phyloP scores from a whole-genome alignment of 768 basidiomycete species.

The Lactarius tabidus region DNA sequence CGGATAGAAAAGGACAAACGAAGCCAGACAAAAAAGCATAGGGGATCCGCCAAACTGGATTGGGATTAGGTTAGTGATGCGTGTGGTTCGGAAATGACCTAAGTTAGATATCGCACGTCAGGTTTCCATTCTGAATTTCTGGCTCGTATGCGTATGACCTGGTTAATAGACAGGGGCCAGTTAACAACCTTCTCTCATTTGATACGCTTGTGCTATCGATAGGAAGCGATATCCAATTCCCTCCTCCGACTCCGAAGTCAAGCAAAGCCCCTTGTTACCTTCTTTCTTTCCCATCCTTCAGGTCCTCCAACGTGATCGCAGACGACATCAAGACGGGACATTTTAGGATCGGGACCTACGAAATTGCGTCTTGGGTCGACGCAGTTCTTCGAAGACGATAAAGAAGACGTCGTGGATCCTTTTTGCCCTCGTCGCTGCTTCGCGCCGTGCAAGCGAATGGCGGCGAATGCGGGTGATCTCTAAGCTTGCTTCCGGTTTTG shows the following conservation, averaged over 20 bases:
- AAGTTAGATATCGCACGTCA: background rate
- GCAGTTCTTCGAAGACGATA: background rate
- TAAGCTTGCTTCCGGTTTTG: too few relatives aligned
- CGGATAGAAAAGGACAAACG: conserved; percentile 50
- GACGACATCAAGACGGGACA: background rate
- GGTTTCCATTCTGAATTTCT: background rate
- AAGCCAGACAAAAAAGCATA: conserved; percentile 45
- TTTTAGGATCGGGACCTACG: background rate
- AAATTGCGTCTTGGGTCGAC: background rate
- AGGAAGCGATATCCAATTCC: too few relatives aligned
- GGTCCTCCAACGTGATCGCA: background rate
- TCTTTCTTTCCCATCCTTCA: background rate
- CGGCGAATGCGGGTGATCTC: too few relatives aligned
- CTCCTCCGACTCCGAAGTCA: background rate
- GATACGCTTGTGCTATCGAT: too few relatives aligned
- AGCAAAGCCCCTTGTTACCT: background rate
- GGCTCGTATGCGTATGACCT: background rate
- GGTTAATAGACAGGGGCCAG: background rate
- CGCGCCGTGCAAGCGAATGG: background rate
- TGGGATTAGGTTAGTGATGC: conserved; percentile 17
- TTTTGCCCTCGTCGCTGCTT: background rate
- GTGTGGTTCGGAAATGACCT: conserved; percentile 5
- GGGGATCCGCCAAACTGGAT: conserved; percentile 28
- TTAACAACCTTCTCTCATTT: too few relatives aligned
- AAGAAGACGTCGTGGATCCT: background rate